phyloP scores from a whole-genome alignment of 2,329 filamentous ascomycete species.

The Huntiella bhutanensis region DNA sequence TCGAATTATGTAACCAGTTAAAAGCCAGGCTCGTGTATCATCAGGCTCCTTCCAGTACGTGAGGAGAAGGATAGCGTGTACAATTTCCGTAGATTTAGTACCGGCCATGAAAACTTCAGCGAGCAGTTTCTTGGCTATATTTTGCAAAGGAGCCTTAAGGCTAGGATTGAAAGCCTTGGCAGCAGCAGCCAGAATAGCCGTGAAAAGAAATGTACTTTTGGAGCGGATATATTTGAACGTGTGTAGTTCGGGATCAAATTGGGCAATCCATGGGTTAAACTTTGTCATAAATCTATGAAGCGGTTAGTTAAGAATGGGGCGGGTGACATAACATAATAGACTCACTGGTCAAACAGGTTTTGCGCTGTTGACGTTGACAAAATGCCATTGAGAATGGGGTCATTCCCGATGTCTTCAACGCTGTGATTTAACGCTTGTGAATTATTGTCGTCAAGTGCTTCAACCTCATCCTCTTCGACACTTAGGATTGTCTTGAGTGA shows the following conservation, averaged over 20 bases:
- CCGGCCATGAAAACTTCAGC: conserved; percentile 17
- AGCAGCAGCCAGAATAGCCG: conserved; percentile 18
- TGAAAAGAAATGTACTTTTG: conserved; percentile 21
- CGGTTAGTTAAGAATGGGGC: not conserved
- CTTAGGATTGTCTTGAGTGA: conserved; percentile 19
- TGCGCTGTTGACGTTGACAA: conserved; percentile 1
- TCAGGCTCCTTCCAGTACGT: conserved; percentile 26
- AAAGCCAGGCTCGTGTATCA: conserved; percentile 22
- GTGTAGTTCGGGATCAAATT: conserved; percentile 21
- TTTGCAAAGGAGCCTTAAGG: conserved; percentile 14
- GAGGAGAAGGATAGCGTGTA: conserved; percentile 21
- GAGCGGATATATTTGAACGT: conserved; percentile 20
- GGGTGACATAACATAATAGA: not conserved
- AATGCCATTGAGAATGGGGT: conserved; percentile 1
- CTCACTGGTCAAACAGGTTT: conserved; percentile 5
- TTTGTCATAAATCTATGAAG: conserved; percentile 20
- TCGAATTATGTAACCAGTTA: conserved; percentile 22
- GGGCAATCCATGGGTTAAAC: conserved; percentile 23
- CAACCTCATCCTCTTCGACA: conserved; percentile 8
- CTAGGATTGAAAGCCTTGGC: conserved; percentile 20
- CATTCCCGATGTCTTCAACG: conserved; percentile 3
- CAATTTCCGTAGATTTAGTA: conserved; percentile 20
- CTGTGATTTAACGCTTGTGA: not conserved
- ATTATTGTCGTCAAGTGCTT: not conserved
- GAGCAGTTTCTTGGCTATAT: conserved; percentile 16